Percentiles rank a stretch among this genome's conserved stretches.
Evolutionary conservation across 306 rosid species (phyloP).

Genomic region (Acacia melanoxylon): DNA sequence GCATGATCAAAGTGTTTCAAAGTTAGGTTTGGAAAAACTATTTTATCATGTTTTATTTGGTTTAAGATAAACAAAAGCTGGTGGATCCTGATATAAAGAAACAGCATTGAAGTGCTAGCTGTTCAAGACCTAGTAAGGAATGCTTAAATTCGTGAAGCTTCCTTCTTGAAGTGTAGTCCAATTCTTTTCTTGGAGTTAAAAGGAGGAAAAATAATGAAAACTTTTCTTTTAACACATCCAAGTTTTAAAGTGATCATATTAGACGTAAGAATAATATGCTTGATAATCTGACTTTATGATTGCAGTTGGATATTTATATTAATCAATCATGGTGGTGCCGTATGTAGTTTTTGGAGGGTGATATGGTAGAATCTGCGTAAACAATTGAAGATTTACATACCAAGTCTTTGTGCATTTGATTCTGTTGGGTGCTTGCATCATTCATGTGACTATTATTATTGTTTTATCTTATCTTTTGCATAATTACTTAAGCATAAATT

Average conservation of each 20-base stretch:
- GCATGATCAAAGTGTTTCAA: background rate
- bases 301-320: conserved; percentile 16
- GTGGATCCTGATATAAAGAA: background rate
- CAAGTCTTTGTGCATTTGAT: conserved; percentile 17
- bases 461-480: conserved; percentile 14
- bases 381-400: background rate
- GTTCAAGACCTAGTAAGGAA: conserved; percentile 3
- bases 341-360: conserved; percentile 11
- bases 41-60: background rate
- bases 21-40: conserved; percentile 4
- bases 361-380: background rate
- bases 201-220: background rate
- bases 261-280: conserved; percentile 11
- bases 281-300: conserved; percentile 3
- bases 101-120: background rate
- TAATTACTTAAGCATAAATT: conserved; percentile 26
- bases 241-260: conserved; percentile 11
- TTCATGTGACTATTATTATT: conserved; percentile 13
- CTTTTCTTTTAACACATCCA: background rate
- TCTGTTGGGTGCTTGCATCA: background rate
- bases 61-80: background rate
- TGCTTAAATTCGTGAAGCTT: background rate
- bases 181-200: conserved; percentile 1
- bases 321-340: background rate
- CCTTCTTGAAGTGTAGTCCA: conserved; percentile 11